A percentile compares a stretch with the other conserved stretches of the same genome.
Evolutionary conservation across 768 basidiomycete species (phyloP).

Genomic region (Strobilomyces confusus): DNA sequence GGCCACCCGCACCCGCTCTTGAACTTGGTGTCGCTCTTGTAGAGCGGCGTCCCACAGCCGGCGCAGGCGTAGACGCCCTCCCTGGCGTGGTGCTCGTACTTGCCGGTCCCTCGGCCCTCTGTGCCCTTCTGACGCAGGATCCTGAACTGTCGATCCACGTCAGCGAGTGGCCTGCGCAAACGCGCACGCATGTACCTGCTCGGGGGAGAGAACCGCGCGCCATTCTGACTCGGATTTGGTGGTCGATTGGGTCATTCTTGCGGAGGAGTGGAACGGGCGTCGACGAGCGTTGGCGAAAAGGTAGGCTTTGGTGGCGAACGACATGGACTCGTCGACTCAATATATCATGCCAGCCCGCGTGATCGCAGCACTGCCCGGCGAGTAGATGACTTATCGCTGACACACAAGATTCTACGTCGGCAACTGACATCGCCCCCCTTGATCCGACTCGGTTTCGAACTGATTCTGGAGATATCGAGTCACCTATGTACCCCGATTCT

Average conservation of each 20-base stretch:
- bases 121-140: slow-evolving; percentile 87
- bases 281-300: neutral
- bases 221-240: slow-evolving; percentile 74
- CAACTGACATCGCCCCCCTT: no score
- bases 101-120: slow-evolving; percentile 71
- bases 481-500: no score
- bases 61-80: slow-evolving; percentile 75
- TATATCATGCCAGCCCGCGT: no score
- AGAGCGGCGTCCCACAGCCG: slow-evolving; percentile 78
- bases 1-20: slow-evolving; percentile 95
- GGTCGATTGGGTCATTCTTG: slow-evolving; percentile 21
- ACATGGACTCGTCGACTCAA: no score
- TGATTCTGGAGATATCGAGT: no score
- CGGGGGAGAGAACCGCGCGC: slow-evolving; percentile 72
- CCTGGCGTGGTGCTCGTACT: slow-evolving; percentile 66
- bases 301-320: neutral
- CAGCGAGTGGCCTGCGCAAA: neutral
- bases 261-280: slow-evolving; percentile 3
- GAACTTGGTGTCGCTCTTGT: slow-evolving; percentile 89
- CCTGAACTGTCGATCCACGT: slow-evolving; percentile 56
- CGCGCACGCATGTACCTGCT: slow-evolving; percentile 57
- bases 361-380: no score
- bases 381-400: no score
- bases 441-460: no score
- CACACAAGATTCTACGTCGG: no score